Percentiles rank a stretch among this genome's conserved stretches.
phyloP scores from a whole-genome alignment of 2,329 filamentous ascomycete genomes.

The Curvularia spicifera region DNA sequence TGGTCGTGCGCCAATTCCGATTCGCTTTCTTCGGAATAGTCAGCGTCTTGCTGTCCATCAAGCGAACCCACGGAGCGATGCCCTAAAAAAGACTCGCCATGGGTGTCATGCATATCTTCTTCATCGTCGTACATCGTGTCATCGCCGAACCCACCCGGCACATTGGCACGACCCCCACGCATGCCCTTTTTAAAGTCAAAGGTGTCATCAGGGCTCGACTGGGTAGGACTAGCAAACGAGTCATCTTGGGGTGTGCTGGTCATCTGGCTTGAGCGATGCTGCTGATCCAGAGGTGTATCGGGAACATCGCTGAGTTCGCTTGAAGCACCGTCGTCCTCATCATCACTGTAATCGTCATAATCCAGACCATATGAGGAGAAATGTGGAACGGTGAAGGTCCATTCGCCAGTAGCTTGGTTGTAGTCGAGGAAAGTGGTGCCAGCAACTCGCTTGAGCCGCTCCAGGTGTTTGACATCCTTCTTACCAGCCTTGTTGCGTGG shows the following conservation, averaged over 20 bases:
- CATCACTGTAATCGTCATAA: slow-evolving; percentile 67
- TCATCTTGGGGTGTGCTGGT: slow-evolving; percentile 46
- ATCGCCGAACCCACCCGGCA: slow-evolving; percentile 83
- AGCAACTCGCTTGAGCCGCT: slow-evolving; percentile 76
- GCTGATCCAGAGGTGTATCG: slow-evolving; percentile 54
- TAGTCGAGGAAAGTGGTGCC: slow-evolving; percentile 86
- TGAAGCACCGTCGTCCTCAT: slow-evolving; percentile 59
- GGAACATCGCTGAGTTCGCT: slow-evolving; percentile 49
- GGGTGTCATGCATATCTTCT: slow-evolving; percentile 59
- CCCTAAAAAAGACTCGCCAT: slow-evolving; percentile 84
- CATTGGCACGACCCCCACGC: slow-evolving; percentile 55
- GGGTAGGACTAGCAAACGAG: slow-evolving; percentile 49
- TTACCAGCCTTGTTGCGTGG: slow-evolving; percentile 75
- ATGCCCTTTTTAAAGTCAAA: slow-evolving; percentile 63
- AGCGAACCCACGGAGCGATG: slow-evolving; percentile 84
- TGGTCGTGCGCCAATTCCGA: slow-evolving; percentile 75
- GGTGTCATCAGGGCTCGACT: slow-evolving; percentile 60
- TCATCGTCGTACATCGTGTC: slow-evolving; percentile 61
- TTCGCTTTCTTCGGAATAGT: slow-evolving; percentile 66
- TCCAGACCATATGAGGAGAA: slow-evolving; percentile 95
- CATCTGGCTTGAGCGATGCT: slow-evolving; percentile 42
- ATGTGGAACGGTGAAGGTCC: slow-evolving; percentile 93
- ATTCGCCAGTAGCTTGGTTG: slow-evolving; percentile 78
- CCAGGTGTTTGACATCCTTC: slow-evolving; percentile 79
- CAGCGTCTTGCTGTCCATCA: slow-evolving; percentile 66